These are phyloP conservation scores for Craspedostauros australis DNA, from an alignment of 108 stramenopile genomes.

Conservation along the genomic window DNA sequence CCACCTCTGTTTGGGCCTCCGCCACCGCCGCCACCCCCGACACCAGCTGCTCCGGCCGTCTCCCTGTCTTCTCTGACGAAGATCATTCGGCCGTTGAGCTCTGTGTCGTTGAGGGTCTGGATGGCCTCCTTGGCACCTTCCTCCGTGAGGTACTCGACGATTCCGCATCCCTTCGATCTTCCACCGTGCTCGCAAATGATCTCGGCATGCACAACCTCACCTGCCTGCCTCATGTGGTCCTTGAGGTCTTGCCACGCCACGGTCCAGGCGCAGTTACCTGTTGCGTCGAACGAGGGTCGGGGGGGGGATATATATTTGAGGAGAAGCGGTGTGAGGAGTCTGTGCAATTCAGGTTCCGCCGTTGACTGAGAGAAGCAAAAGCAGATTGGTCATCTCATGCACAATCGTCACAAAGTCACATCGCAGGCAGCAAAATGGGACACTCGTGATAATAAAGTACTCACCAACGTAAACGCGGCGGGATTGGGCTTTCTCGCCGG, in stretches of 20 bases:
- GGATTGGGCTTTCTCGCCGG: constrained; percentile 36
- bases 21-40: constrained; percentile 25
- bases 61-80: constrained; percentile 84
- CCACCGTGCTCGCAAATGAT: constrained; percentile 80
- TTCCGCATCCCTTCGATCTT: constrained; percentile 88
- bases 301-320: too few species aligned
- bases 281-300: too few species aligned
- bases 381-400: too few species aligned
- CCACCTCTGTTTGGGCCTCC: not conserved
- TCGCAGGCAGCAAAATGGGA: too few species aligned
- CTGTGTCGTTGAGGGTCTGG: constrained; percentile 62
- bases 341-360: too few species aligned
- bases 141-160: constrained; percentile 83
- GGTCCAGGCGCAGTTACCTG: constrained; percentile 84
- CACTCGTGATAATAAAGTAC: too few species aligned
- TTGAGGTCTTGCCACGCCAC: constrained; percentile 81
- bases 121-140: constrained; percentile 79
- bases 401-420: too few species aligned
- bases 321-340: too few species aligned
- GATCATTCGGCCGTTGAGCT: constrained; percentile 72
- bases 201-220: constrained; percentile 80
- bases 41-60: constrained; percentile 15
- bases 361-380: too few species aligned
- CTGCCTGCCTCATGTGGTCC: constrained; percentile 87
- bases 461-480: constrained; percentile 82